Base-by-base conservation (phyloP, 2,329 filamentous ascomycete genomes). In the Dactylellina sp. region DNA sequence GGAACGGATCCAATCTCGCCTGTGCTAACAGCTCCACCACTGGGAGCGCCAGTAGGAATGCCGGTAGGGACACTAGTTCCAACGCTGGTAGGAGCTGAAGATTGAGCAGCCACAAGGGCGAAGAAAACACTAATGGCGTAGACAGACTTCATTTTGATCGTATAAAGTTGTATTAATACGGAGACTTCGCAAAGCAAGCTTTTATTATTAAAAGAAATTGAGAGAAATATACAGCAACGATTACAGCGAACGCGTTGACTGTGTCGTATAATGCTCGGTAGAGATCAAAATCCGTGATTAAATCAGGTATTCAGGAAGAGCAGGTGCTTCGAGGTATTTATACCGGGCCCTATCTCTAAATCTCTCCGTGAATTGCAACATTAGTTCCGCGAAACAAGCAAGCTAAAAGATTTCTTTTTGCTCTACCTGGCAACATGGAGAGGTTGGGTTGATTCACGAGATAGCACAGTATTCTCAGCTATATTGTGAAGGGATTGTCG, bases 71-170 rank as follows among this genome's bases (percentile, higher is more conserved):
- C 32, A 35, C 12, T 42, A 42, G 50, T 35, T 12, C 24, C 50
- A 20, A 25, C 39, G 32, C 11, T 47, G 46, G 7, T 9, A 7
- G 18, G 40, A 35, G 1, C 18, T 1, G n/a, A 28, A 6, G 16
- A 37, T 37, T 72, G 68, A 16, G 68, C 68, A 11, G 53, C 60
- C 11, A 32, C 68, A n/a, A 72, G 49, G 42, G 53, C 68, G 14
- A 57, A 18, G 37, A 72, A 42, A 9, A 71, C 12, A 20, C 47
- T 44, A n/a, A 72, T 44, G 22, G 44, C 28, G 35, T 63, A 39
- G 46, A 72, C 42, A 35, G 56, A 40, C 47, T 61, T 65, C 68
- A 72, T 72, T 42, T 72, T 72, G 28, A 32, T 52, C 22, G 46
- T 35, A 25, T 4, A 55, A n/a, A 37, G 2, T 18, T 14, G 25